Conservation (phyloP, 2,329 filamentous ascomycete species). For the Fusarium heterosporum region DNA sequence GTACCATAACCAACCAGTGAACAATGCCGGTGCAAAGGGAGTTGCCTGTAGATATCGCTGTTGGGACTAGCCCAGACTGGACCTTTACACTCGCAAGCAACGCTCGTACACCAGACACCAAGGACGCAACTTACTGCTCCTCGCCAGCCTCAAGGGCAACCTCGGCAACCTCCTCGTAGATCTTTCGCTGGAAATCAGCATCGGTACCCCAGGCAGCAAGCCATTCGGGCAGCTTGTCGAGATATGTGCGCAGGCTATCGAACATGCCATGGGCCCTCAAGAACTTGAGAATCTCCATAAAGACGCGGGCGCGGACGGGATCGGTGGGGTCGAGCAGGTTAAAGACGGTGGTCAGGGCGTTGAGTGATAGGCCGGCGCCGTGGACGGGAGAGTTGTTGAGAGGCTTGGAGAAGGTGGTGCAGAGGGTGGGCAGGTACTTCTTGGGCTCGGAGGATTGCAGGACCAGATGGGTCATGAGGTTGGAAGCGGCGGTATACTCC, state of each 20-base stretch:
- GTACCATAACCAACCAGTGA: slow-evolving; percentile 13
- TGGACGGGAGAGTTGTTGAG: slow-evolving; percentile 87
- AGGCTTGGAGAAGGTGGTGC: slow-evolving; percentile 88
- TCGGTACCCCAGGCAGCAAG: slow-evolving; percentile 84
- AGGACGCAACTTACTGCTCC: slow-evolving; percentile 69
- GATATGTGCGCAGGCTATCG: slow-evolving; percentile 83
- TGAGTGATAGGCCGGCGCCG: slow-evolving; percentile 86
- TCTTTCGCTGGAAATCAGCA: slow-evolving; percentile 83
- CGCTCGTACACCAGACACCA: not conserved
- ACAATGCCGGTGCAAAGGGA: not conserved
- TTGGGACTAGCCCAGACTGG: not conserved
- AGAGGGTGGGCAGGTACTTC: slow-evolving; percentile 88
- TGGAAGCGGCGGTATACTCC: slow-evolving; percentile 96
- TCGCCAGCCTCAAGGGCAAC: slow-evolving; percentile 83
- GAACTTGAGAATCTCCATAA: slow-evolving; percentile 87
- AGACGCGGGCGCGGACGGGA: slow-evolving; percentile 88
- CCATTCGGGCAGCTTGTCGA: slow-evolving; percentile 87
- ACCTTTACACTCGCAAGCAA: not conserved
- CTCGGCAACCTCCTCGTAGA: slow-evolving; percentile 86
- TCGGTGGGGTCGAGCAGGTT: slow-evolving; percentile 85
- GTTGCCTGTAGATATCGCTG: not conserved
- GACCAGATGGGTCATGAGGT: slow-evolving; percentile 94
- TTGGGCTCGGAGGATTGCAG: slow-evolving; percentile 86
- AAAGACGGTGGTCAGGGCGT: slow-evolving; percentile 94
- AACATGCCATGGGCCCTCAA: slow-evolving; percentile 81